Conservation (phyloP, 2,329 filamentous ascomycete species). For the Hypoxylon sp. region DNA sequence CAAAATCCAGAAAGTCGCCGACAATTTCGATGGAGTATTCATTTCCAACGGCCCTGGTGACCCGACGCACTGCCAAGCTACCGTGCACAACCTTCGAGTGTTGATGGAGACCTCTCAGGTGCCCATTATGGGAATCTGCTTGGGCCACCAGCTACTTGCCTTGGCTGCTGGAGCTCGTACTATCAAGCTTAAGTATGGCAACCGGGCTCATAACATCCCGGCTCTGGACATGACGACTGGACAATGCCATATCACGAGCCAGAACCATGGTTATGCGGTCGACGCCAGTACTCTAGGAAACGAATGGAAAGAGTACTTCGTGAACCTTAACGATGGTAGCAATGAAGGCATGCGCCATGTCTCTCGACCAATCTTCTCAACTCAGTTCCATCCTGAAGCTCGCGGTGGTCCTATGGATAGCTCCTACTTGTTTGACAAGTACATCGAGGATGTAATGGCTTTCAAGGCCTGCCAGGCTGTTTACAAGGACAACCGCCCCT, state of each 20-base stretch:
- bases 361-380: slow-evolving; percentile 96
- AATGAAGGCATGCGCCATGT: slow-evolving; percentile 99
- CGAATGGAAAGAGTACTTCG: slow-evolving; percentile 98
- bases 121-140: slow-evolving; percentile 97
- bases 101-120: slow-evolving; percentile 92
- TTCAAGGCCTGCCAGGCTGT: slow-evolving; percentile 88
- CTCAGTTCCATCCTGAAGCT: slow-evolving; percentile 98
- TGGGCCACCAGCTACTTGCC: slow-evolving; percentile 96
- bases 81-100: slow-evolving; percentile 90
- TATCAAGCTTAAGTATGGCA: slow-evolving; percentile 99
- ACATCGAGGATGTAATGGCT: slow-evolving; percentile 87
- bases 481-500: slow-evolving; percentile 89
- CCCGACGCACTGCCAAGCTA: slow-evolving; percentile 95
- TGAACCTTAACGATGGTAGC: slow-evolving; percentile 96
- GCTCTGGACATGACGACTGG: slow-evolving; percentile 94
- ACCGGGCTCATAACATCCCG: slow-evolving; percentile 98
- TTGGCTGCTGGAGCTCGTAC: slow-evolving; percentile 90
- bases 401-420: slow-evolving; percentile 98
- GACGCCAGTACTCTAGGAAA: slow-evolving; percentile 84
- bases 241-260: slow-evolving; percentile 97
- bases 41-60: slow-evolving; percentile 99
- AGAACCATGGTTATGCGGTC: slow-evolving; percentile 98
- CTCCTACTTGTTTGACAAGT: slow-evolving; percentile 96
- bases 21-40: slow-evolving; percentile 98
- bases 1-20: slow-evolving; percentile 97